phyloP scores from a whole-genome alignment of 805 yeast species.

The Wickerhamomyces pijperi region DNA sequence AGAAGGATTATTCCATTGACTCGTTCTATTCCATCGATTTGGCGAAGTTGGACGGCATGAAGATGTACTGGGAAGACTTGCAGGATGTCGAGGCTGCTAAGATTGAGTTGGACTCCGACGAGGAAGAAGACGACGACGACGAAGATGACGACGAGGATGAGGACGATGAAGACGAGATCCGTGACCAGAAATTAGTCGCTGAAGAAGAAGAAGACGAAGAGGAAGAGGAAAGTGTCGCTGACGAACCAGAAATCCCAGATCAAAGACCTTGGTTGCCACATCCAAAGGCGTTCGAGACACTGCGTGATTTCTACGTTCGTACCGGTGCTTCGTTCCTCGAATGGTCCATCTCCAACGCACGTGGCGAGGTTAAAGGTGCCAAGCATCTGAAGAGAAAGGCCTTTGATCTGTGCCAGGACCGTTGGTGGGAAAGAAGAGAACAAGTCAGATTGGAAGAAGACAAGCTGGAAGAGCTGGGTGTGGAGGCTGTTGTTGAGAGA shows the following conservation, averaged over 20 bases:
- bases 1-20: conserved; percentile 74
- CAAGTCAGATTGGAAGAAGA: conserved; percentile 84
- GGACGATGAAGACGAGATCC: too few species aligned
- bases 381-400: conserved; percentile 82
- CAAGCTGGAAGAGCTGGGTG: conserved; percentile 77
- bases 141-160: conserved; percentile 54
- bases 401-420: conserved; percentile 81
- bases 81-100: conserved; percentile 38
- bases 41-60: conserved; percentile 79
- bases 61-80: conserved; percentile 83
- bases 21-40: conserved; percentile 80
- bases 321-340: conserved; percentile 80
- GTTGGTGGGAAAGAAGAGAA: conserved; percentile 99
- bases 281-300: conserved; percentile 83
- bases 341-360: conserved; percentile 85
- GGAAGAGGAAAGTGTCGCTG: conserved; percentile 50
- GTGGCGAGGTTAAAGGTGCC: conserved; percentile 63
- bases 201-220: conserved; percentile 50
- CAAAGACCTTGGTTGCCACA: conserved; percentile 95
- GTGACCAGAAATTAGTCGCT: conserved; percentile 27
- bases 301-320: conserved; percentile 76
- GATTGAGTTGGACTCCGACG: conserved; percentile 47
- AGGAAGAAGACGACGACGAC: conserved; percentile 61
- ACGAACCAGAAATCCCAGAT: conserved; percentile 70
- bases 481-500: conserved; percentile 75